Percentiles rank a stretch among this genome's conserved stretches.
Evolutionary conservation across 768 basidiomycete species (phyloP).

Genomic region (Hortiboletus campestris): DNA sequence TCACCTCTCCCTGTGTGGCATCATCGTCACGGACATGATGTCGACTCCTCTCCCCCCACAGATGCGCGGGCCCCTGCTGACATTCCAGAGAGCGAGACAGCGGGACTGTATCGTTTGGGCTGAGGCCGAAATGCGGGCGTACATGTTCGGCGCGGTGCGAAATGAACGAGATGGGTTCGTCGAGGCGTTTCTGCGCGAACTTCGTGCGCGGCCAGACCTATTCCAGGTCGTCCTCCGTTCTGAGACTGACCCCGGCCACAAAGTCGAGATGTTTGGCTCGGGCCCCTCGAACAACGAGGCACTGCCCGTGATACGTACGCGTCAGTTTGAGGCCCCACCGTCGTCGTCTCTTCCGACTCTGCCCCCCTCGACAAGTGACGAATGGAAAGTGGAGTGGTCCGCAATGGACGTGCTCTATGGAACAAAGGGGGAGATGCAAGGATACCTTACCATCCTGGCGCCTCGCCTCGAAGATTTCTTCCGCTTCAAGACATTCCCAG

Average conservation of each 20-base stretch:
- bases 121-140: constrained; percentile 19
- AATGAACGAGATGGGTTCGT: constrained; percentile 27
- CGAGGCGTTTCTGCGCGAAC: constrained; percentile 26
- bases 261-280: constrained; percentile 24
- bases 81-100: constrained; percentile 6
- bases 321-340: constrained; percentile 23
- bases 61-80: constrained; percentile 1
- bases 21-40: constrained; percentile 19
- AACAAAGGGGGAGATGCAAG: neutral
- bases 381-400: constrained; percentile 15
- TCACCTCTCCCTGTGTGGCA: constrained; percentile 21
- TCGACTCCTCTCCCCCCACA: neutral
- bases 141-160: constrained; percentile 33
- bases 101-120: constrained; percentile 25
- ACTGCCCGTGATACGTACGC: constrained; percentile 9
- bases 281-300: constrained; percentile 2
- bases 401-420: constrained; percentile 24
- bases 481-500: constrained; percentile 26
- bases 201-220: constrained; percentile 29
- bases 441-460: constrained; percentile 6
- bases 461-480: constrained; percentile 19
- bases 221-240: constrained; percentile 31
- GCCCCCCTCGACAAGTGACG: neutral
- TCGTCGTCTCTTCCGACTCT: neutral
- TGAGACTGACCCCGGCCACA: constrained; percentile 24